Conservation (phyloP, 345 rosid genomes). For the Murraya paniculata region DNA sequence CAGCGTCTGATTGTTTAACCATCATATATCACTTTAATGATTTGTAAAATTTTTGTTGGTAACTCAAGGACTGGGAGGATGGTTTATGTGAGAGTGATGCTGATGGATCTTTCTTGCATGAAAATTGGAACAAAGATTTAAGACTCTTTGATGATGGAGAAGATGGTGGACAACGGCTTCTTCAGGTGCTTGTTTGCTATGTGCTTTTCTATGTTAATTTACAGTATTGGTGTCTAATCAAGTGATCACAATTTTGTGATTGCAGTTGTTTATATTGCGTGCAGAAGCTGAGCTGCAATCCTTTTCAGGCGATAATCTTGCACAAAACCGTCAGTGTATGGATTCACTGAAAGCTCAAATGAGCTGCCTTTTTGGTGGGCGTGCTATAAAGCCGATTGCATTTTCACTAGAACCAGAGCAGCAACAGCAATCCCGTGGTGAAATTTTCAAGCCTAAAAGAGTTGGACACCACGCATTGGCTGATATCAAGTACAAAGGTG, state of each 20-base stretch:
- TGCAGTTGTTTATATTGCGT: slow-evolving; percentile 82
- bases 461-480: slow-evolving; percentile 39
- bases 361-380: slow-evolving; percentile 57
- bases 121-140: slow-evolving; percentile 86
- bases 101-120: slow-evolving; percentile 89
- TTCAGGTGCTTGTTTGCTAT: slow-evolving; percentile 52
- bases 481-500: slow-evolving; percentile 63
- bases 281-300: slow-evolving; percentile 87
- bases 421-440: slow-evolving; percentile 47
- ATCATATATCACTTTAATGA: not conserved
- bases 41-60: slow-evolving; percentile 15
- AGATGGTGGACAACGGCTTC: slow-evolving; percentile 84
- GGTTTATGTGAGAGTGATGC: slow-evolving; percentile 82
- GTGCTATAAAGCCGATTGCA: slow-evolving; percentile 44
- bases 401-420: slow-evolving; percentile 39
- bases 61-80: slow-evolving; percentile 87
- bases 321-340: slow-evolving; percentile 40
- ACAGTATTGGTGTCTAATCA: not conserved
- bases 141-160: slow-evolving; percentile 68
- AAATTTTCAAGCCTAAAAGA: slow-evolving; percentile 77
- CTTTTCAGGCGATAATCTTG: slow-evolving; percentile 41
- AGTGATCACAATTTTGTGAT: slow-evolving; percentile 20
- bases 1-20: not conserved
- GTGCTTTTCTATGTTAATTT: not conserved
- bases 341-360: slow-evolving; percentile 57